phyloP scores from a whole-genome alignment of 768 basidiomycete species.

The Neoboletus brunneissimus region DNA sequence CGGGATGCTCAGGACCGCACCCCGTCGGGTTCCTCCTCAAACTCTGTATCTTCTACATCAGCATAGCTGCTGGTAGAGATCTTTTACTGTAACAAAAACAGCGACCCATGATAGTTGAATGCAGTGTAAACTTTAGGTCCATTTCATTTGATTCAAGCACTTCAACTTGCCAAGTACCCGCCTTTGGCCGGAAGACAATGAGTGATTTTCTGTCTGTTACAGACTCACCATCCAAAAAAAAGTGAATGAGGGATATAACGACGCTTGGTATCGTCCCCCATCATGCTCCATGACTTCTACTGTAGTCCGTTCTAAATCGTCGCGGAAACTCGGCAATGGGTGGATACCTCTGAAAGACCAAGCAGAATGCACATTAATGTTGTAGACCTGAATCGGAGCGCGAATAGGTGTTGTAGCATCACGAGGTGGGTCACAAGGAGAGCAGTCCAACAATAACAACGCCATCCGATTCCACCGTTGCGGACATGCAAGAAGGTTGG shows the following conservation, averaged over 20 bases:
- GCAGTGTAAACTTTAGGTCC: not conserved
- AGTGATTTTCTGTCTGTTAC: not conserved
- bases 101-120: not conserved
- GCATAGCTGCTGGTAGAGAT: not conserved
- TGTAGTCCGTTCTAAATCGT: no score
- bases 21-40: not conserved
- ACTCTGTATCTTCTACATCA: not conserved
- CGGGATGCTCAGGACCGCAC: not conserved
- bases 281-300: no score
- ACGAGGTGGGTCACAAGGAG: not conserved
- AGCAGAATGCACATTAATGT: no score
- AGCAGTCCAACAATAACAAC: not conserved
- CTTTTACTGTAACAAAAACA: not conserved
- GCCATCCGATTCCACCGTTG: not conserved
- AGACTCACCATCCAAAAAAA: not conserved
- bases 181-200: no score
- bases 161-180: no score
- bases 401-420: not conserved
- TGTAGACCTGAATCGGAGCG: no score
- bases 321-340: no score
- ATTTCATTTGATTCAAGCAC: not conserved
- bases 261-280: not conserved
- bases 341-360: no score
- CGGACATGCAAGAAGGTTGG: not conserved
- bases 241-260: not conserved